Evolutionary conservation across 495 filamentous ascomycete genomes (phyloP), one percentile per base, ranked within the genome.

Genomic region (Lasiosphaeria miniovina): DNA sequence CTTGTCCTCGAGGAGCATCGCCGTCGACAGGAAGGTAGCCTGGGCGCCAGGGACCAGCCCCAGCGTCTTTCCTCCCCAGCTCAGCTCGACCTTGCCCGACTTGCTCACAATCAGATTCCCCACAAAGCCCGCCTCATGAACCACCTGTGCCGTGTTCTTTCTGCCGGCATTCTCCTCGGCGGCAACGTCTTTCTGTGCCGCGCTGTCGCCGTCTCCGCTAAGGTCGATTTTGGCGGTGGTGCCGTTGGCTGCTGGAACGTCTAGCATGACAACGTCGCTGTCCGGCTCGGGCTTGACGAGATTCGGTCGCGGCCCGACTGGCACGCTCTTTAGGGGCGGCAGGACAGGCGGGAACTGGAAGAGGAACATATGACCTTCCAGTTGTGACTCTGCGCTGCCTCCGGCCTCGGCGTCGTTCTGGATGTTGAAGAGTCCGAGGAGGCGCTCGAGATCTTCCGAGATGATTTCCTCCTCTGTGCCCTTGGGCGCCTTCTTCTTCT

Each of bases 271-370:
- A 8, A 67, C 59, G 40, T 72, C 71, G 14, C 64, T 59, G 10
- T 58, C 60, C 2, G 61, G 65, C 40, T 76, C 75, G 2, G 63
- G 59, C 57, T 75, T 75, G 31, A 70, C 58, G 14, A 49, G 58
- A 36, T 17, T 53, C 24, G 43, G 49, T 38, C 46, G 49, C 14
- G 41, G 54, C 12, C 56, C 60, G 40, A 31, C 43, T 0, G 62
- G 41, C 7, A 62, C 62, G 60, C 52, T 45, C 34, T 57, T 65
- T 12, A 88, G 72, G 4, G 81, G 78, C 15, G 86, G 85, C 0
- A 87, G 71, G 14, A 84, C 74, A 11, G 82, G 80, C 17, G 86
- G 86, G 57, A 89, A 77, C 68, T 88, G 86, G 71, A 89, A 87
- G 52, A 88, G 75, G 56, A 85, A 87, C 58, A 86, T 69, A 50